Conservation (phyloP, 805 yeast genomes). For the Candida easanensis region DNA sequence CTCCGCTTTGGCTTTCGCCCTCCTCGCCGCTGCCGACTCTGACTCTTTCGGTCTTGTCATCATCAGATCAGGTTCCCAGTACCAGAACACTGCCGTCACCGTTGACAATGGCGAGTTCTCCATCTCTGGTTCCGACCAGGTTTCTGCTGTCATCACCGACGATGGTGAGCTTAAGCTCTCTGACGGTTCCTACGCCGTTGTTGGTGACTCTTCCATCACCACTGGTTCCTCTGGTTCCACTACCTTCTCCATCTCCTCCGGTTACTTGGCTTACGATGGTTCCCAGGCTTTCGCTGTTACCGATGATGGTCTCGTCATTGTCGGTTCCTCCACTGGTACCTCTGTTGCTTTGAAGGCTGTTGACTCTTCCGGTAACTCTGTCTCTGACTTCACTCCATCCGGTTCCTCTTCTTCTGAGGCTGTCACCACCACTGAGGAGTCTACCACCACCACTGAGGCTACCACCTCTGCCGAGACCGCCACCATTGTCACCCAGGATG, state of each 20-base stretch:
- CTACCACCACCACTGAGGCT: constrained; percentile 4
- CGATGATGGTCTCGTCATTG: constrained; percentile 16
- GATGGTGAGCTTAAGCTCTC: constrained; percentile 29
- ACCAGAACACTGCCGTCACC: constrained; percentile 29
- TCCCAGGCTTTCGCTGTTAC: constrained; percentile 37
- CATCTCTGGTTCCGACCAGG: not conserved
- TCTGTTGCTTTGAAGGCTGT: constrained; percentile 18
- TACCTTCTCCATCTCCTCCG: constrained; percentile 38
- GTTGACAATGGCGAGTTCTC: constrained; percentile 16
- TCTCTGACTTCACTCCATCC: constrained; percentile 24
- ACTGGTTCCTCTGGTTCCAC: constrained; percentile 30
- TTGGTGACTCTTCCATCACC: constrained; percentile 24
- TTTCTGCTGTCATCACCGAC: constrained; percentile 26
- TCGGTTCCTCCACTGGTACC: constrained; percentile 8
- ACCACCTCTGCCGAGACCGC: not conserved
- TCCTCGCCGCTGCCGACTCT: constrained; percentile 35
- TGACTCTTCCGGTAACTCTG: constrained; percentile 20
- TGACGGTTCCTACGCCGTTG: constrained; percentile 29
- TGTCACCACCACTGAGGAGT: constrained; percentile 5
- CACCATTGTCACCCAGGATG: constrained; percentile 22
- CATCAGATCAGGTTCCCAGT: constrained; percentile 33
- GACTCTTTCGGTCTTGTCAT: constrained; percentile 33
- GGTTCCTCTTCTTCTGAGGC: constrained; percentile 15
- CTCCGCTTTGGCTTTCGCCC: constrained; percentile 24
- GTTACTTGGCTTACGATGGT: constrained; percentile 34